These are phyloP conservation scores for Azolla pinnata DNA, from an alignment of 75 land plant genomes.

Conservation along the genomic window DNA sequence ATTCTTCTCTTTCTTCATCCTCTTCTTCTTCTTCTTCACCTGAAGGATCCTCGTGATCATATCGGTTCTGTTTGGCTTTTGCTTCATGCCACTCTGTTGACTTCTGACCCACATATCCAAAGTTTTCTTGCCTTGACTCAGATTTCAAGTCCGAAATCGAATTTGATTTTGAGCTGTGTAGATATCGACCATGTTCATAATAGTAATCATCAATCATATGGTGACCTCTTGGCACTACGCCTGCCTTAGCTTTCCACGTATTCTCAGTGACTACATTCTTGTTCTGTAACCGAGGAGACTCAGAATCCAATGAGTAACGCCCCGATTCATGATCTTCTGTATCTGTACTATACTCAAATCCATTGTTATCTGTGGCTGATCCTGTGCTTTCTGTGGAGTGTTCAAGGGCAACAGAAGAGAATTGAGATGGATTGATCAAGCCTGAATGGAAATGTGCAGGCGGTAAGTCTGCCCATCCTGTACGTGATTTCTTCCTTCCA, in stretches of 20 bases:
- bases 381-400: constrained; percentile 11
- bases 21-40: no score
- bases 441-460: constrained; percentile 35
- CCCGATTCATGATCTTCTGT: constrained; percentile 56
- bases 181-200: constrained; percentile 1
- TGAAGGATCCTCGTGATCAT: no score
- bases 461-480: constrained; percentile 36
- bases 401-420: constrained; percentile 11
- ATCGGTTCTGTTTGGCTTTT: not conserved
- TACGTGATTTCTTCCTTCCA: constrained; percentile 9
- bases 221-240: not conserved
- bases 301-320: constrained; percentile 60
- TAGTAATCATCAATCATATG: constrained; percentile 9
- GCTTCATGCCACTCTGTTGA: no score
- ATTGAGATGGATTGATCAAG: constrained; percentile 16
- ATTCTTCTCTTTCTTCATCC: no score
- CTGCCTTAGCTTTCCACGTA: no score
- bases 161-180: not conserved
- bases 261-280: no score
- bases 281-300: no score
- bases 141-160: not conserved
- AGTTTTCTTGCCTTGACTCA: constrained; percentile 1
- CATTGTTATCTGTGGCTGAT: constrained; percentile 23
- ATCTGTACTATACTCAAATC: constrained; percentile 34
- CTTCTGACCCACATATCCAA: no score